Evolutionary conservation across 768 basidiomycete species (phyloP).

Genomic region (Phaffia tasmanica): DNA sequence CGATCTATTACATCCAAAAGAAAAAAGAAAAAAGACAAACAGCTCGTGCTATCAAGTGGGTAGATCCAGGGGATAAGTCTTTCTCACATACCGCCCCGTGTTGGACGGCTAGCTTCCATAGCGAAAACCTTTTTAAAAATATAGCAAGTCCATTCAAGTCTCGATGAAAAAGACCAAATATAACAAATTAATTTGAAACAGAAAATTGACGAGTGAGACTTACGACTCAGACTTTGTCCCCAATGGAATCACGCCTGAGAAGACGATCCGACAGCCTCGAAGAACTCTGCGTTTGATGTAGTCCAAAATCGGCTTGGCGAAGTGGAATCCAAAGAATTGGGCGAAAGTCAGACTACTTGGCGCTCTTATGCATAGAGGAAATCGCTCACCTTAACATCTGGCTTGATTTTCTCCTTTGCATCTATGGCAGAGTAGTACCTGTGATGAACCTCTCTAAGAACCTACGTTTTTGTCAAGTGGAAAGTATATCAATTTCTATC

Average conservation of each 20-base stretch:
- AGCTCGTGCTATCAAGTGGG: constrained; percentile 80
- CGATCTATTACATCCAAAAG: constrained; percentile 11
- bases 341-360: background rate
- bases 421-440: constrained; percentile 66
- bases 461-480: constrained; percentile 41
- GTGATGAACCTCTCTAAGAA: constrained; percentile 67
- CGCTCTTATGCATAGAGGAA: background rate
- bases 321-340: background rate
- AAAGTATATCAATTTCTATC: background rate
- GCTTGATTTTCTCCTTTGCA: constrained; percentile 21
- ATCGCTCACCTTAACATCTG: constrained; percentile 60
- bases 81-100: constrained; percentile 77
- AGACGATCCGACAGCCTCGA: constrained; percentile 68
- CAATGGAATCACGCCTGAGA: constrained; percentile 92
- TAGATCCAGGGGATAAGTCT: constrained; percentile 55
- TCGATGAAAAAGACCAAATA: background rate
- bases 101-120: constrained; percentile 73
- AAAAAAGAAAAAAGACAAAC: constrained; percentile 22
- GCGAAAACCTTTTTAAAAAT: constrained; percentile 45
- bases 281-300: constrained; percentile 62
- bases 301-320: constrained; percentile 66
- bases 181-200: background rate
- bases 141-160: background rate
- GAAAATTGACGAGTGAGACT: constrained; percentile 20
- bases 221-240: constrained; percentile 62